Evolutionary conservation across 805 yeast species (phyloP), one percentile per base, ranked within the genome.

Genomic region (Jamesozyma spencerorum): DNA sequence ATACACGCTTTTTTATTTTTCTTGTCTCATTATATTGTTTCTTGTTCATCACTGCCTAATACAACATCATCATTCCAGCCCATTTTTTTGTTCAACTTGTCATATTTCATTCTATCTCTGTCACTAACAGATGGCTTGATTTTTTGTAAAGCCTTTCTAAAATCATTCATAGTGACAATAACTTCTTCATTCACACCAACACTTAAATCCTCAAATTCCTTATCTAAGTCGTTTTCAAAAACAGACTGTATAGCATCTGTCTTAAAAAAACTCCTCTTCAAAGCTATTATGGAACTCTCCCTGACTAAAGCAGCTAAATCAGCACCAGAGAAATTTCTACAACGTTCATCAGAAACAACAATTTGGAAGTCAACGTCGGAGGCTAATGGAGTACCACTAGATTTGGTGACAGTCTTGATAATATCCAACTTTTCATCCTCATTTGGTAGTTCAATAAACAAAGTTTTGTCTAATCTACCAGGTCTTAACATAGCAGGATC

Each of bases 401-500:
- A 68, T 38, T 68, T 69, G 3, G 87, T 74, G 24, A 87, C 74
- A 0, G 97, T 87, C 45, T 71, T 72, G 57, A 90, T 68, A 44
- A 90, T 92, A 47, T 88, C 97, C 3, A 72, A 64, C 47, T 96
- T 71, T 59, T 92, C 98, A 2, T 66, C 70, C 1, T 77, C 74
- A 5, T 76, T 74, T 3, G 98, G 98, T 38, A 90, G 70, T 58
- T 90, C 97, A 20, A 90, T 90, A 61, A 81, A 90, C 34, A 90
- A 66, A 2, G 95, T 85, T 63, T 90, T 92, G 57, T 92, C 97
- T 53, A 90, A 70, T 62, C 98, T 76, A 5, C 97, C 98, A 0
- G 97, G 97, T 58, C 98, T 75, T 34, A 92, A 65, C 97, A 90
- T 92, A 0, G 98, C 98, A 3, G 95, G 87, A 62, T 90, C 98